Conservation (phyloP, 345 rosid genomes). For the Camelina sativa region DNA sequence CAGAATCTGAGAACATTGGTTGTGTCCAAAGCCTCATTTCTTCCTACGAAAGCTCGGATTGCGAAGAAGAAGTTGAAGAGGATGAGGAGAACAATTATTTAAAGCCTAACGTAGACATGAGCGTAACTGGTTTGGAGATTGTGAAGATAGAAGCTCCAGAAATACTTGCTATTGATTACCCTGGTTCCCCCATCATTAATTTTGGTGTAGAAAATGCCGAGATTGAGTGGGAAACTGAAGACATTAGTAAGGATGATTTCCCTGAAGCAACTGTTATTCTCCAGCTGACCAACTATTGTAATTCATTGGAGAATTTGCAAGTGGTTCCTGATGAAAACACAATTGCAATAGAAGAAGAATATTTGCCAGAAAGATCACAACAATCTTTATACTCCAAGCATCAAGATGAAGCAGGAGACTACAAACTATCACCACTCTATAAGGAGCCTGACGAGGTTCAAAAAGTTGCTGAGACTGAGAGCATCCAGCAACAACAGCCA, state of each 20-base stretch:
- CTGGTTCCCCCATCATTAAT: conserved; percentile 28
- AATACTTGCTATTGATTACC: conserved; percentile 25
- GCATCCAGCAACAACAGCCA: conserved; percentile 37
- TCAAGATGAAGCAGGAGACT: conserved; percentile 39
- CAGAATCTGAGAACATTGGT: conserved; percentile 27
- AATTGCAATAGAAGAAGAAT: conserved; percentile 37
- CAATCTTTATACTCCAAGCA: conserved; percentile 31
- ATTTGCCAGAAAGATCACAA: conserved; percentile 37
- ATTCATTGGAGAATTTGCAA: conserved; percentile 33
- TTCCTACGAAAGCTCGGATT: not conserved
- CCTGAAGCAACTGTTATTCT: conserved; percentile 42
- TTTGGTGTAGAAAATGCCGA: conserved; percentile 22
- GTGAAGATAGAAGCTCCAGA: conserved; percentile 43
- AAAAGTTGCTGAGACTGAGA: conserved; percentile 31
- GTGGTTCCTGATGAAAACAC: conserved; percentile 29
- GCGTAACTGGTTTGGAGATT: conserved; percentile 44
- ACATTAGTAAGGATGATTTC: conserved; percentile 42
- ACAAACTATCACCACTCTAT: conserved; percentile 23
- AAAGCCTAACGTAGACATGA: conserved; percentile 3
- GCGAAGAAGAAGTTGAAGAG: conserved; percentile 25
- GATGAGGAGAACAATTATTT: conserved; percentile 36
- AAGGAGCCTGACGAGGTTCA: conserved; percentile 20
- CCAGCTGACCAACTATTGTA: conserved; percentile 35
- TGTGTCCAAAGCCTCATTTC: not conserved
- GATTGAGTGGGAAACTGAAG: conserved; percentile 34